These are phyloP conservation scores for Naegleria fowleri DNA, from an alignment of 208 protist genomes.

Conservation along the genomic window DNA sequence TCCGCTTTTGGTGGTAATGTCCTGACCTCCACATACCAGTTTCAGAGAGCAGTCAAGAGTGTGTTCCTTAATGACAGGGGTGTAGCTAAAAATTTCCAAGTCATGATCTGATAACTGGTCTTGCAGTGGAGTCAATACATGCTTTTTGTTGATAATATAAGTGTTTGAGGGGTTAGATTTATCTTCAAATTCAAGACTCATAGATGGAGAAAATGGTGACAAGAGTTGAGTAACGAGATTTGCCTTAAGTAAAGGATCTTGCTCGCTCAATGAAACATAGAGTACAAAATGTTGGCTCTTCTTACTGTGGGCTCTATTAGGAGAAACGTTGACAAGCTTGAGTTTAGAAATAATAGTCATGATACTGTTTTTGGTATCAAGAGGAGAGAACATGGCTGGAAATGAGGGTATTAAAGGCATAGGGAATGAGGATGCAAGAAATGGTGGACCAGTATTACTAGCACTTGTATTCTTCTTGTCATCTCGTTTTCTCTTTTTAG, in stretches of 20 bases:
- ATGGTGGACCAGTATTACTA: no score
- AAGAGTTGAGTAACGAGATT: background rate
- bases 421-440: no score
- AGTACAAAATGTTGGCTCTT: background rate
- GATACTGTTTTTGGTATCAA: no score
- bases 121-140: background rate
- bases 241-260: background rate
- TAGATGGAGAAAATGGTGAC: background rate
- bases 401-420: no score
- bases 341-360: background rate
- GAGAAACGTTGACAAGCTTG: background rate
- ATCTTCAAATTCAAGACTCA: background rate
- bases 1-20: background rate
- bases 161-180: background rate
- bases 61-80: background rate
- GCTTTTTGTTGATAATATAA: background rate
- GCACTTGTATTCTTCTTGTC: no score
- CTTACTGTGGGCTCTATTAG: background rate
- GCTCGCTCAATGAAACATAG: background rate
- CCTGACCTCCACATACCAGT: background rate
- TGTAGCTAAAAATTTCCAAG: background rate
- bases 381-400: no score
- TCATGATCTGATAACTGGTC: background rate
- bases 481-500: no score
- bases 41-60: background rate